Conservation (phyloP, 352 stramenopile species). For the Peronospora tabacina region DNA sequence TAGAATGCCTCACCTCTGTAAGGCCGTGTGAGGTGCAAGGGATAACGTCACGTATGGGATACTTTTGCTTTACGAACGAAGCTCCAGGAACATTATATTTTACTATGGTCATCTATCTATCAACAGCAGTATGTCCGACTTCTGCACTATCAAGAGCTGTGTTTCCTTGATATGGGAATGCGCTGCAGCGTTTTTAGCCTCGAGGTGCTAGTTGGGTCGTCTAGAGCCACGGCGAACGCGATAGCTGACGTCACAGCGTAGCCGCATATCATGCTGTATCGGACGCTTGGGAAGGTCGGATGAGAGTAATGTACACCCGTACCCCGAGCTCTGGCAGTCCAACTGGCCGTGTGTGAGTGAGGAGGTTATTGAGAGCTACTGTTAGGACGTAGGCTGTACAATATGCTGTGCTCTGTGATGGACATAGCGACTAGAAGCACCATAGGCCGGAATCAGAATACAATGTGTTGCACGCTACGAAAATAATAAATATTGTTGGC, state of each 20-base stretch:
- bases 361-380: constrained; percentile 51
- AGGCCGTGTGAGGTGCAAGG: background rate
- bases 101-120: constrained; percentile 6
- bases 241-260: constrained; percentile 72
- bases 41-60: background rate
- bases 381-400: constrained; percentile 56
- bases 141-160: constrained; percentile 15
- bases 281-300: constrained; percentile 55
- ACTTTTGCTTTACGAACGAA: background rate
- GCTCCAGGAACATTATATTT: background rate
- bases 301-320: constrained; percentile 31
- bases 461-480: too few species aligned
- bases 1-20: background rate
- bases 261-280: constrained; percentile 51
- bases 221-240: constrained; percentile 54
- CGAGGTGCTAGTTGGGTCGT: constrained; percentile 49
- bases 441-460: too few species aligned
- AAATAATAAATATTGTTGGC: too few species aligned
- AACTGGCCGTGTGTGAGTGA: constrained; percentile 56
- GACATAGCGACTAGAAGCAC: constrained; percentile 63
- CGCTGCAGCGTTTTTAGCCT: constrained; percentile 43
- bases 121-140: constrained; percentile 26
- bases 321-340: constrained; percentile 46
- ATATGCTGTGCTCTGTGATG: constrained; percentile 76
- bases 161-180: constrained; percentile 41